phyloP scores from a whole-genome alignment of 257 asterid species.

The Solanum sejunctum region DNA sequence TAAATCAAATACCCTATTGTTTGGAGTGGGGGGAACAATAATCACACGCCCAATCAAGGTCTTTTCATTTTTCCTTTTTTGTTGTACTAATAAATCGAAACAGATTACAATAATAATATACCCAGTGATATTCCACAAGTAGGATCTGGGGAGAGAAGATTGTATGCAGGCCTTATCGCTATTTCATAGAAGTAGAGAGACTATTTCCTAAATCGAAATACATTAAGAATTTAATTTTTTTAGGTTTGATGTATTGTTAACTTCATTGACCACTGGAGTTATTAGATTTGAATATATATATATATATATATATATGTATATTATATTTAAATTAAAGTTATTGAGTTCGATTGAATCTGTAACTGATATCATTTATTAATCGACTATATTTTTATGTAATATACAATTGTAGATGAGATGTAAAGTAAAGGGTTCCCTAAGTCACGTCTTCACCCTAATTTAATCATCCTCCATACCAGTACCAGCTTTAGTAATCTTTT shows the following conservation, averaged over 20 bases:
- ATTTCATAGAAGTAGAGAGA: too few relatives aligned
- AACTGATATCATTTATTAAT: background rate
- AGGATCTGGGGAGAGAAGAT: too few relatives aligned
- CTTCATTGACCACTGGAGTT: too few relatives aligned
- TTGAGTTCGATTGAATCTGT: background rate
- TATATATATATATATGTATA: background rate
- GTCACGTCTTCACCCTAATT: constrained; percentile 18
- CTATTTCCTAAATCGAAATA: rapidly evolving
- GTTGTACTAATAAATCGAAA: background rate
- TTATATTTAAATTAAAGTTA: rapidly evolving
- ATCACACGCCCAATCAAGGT: constrained; percentile 36
- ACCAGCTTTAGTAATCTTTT: background rate
- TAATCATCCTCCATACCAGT: background rate
- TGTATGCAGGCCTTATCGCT: too few relatives aligned
- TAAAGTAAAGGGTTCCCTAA: constrained; percentile 34
- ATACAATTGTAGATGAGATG: constrained; percentile 18
- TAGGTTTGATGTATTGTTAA: rapidly evolving
- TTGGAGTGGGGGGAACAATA: constrained; percentile 76
- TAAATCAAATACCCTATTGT: constrained; percentile 31
- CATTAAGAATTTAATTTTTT: background rate
- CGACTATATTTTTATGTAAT: constrained; percentile 7
- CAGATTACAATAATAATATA: too few relatives aligned
- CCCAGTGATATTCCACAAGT: too few relatives aligned
- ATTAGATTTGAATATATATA: background rate
- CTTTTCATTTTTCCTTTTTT: constrained; percentile 2